Evolutionary conservation across 1,139 yeast species (phyloP), one percentile per base, ranked within the genome.

Genomic region (Dujonia santamariae): DNA sequence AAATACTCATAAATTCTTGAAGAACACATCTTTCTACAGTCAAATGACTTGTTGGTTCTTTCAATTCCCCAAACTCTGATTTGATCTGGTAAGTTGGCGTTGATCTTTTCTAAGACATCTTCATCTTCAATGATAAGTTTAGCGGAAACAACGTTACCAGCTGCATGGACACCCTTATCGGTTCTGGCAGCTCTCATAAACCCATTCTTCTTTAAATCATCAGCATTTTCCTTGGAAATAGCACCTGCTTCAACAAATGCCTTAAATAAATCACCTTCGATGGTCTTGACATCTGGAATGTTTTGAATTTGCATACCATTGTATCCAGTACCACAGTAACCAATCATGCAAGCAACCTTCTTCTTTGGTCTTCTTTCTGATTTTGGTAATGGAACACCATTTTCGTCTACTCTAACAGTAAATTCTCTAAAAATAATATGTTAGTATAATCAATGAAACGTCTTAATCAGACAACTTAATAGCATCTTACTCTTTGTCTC

Each of bases 141-240:
- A 50, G 87, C 68, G 7, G 96, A 85, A 29, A 94, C 78, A 20
- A 92, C 88, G 54, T 92, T 92, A 19, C 98, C 97, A 4, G 97
- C 97, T 18, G 99, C 98, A 60, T 92, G 99, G 12, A 92, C 99
- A 42, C 98, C 99, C 60, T 92, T 94, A 57, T 92, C 99, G 4
- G 99, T 92, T 59, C 98, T 74, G 3, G 98, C 98, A 30, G 97
- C 96, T 50, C 99, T 76, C 85, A 86, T 84, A 51, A 94, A 85
- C 0, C 94, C 90, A 37, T 82, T 80, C 54, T 92, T 92, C 55
- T 86, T 88, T 47, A 94, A 78, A 56, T 92, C 98, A 42, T 80
- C 82, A 3, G 96, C 79, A 59, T 92, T 92, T 51, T 86, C 95
- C 38, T 78, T 76, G 0, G 96, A 85, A 39, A 92, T 77, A 6